These are phyloP conservation scores for Metschnikowia lochheadii DNA, from an alignment of 805 yeast genomes.

Conservation along the genomic window DNA sequence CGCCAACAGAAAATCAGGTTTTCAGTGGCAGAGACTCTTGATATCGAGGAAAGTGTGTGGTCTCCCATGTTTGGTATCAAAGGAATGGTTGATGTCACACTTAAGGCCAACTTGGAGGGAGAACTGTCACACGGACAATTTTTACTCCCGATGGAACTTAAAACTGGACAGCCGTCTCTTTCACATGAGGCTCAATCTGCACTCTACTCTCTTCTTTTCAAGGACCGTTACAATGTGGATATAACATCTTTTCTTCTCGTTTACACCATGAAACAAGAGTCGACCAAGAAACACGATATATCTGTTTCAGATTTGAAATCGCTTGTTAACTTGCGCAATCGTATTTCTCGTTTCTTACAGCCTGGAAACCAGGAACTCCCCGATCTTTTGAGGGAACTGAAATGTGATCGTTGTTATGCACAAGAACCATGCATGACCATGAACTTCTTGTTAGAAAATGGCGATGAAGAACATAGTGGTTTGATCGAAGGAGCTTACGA, in stretches of 20 bases:
- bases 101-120: slow-evolving; percentile 51
- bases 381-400: slow-evolving; percentile 44
- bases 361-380: slow-evolving; percentile 53
- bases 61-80: slow-evolving; percentile 86
- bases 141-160: slow-evolving; percentile 81
- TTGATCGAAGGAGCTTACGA: slow-evolving; percentile 46
- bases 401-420: slow-evolving; percentile 60
- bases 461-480: slow-evolving; percentile 52
- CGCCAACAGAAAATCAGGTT: slow-evolving; percentile 36
- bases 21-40: slow-evolving; percentile 62
- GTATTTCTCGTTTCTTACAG: slow-evolving; percentile 55
- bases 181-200: slow-evolving; percentile 85
- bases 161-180: slow-evolving; percentile 69
- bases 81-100: slow-evolving; percentile 86
- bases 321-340: slow-evolving; percentile 68
- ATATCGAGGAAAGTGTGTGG: slow-evolving; percentile 88
- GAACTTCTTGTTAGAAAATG: slow-evolving; percentile 57
- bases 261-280: slow-evolving; percentile 57
- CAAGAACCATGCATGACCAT: slow-evolving; percentile 60
- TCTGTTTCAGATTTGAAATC: slow-evolving; percentile 56
- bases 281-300: slow-evolving; percentile 52
- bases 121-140: slow-evolving; percentile 35
- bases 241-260: slow-evolving; percentile 63
- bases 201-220: slow-evolving; percentile 70
- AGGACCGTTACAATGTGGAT: slow-evolving; percentile 73